phyloP scores from a whole-genome alignment of 2,329 filamentous ascomycete genomes.

The Lanzia echinophila region DNA sequence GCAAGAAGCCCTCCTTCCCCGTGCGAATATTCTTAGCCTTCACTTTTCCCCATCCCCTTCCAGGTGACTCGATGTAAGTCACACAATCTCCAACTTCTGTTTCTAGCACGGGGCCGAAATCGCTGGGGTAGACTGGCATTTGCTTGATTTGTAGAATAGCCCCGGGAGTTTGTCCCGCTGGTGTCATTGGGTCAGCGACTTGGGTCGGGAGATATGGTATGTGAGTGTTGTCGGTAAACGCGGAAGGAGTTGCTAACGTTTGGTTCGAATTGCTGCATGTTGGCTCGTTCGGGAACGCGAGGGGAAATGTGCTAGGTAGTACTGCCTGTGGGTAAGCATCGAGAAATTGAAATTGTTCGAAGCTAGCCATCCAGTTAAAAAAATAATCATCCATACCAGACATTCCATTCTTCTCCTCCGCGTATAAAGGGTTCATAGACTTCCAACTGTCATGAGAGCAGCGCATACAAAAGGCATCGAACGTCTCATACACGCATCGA shows the following conservation, averaged over 20 bases:
- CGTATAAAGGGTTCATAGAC: not conserved
- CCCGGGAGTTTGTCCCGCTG: not conserved
- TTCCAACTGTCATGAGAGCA: not conserved
- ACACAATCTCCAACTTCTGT: not conserved
- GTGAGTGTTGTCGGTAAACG: too few species aligned
- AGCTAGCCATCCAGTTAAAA: too few species aligned
- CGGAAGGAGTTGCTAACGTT: too few species aligned
- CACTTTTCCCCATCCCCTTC: not conserved
- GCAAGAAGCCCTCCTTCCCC: not conserved
- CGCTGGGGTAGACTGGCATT: not conserved
- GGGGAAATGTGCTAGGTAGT: too few species aligned
- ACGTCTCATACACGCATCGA: constrained; percentile 6
- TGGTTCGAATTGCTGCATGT: too few species aligned
- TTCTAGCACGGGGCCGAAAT: not conserved
- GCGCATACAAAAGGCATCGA: not conserved
- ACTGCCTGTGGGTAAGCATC: too few species aligned
- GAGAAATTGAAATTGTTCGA: too few species aligned
- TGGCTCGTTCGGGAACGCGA: too few species aligned
- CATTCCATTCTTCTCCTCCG: not conserved
- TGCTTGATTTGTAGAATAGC: constrained; percentile 2
- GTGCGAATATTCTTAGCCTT: constrained; percentile 2
- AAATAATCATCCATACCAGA: not conserved
- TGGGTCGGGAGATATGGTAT: too few species aligned
- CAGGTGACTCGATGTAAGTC: not conserved
- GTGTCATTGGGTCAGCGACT: not conserved